Conservation (phyloP, 2,329 filamentous ascomycete genomes). For the Xylaria sp. region DNA sequence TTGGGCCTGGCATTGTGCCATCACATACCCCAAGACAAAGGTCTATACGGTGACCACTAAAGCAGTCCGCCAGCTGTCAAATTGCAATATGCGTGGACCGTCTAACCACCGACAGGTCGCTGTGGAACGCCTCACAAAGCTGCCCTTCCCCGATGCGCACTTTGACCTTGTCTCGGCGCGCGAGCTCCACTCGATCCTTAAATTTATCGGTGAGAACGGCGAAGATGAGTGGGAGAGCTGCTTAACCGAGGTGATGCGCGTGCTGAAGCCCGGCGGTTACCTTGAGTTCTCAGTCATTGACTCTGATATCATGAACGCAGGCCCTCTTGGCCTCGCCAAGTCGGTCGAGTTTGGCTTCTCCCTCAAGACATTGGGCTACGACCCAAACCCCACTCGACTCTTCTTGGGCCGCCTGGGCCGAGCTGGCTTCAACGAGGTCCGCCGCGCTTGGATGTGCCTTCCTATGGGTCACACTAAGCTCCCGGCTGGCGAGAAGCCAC, state of each 20-base stretch:
- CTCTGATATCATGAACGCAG: constrained; percentile 87
- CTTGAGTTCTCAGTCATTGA: constrained; percentile 92
- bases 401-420: constrained; percentile 80
- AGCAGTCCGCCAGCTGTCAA: constrained; percentile 74
- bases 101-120: constrained; percentile 86
- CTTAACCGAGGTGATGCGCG: constrained; percentile 85
- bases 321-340: constrained; percentile 81
- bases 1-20: constrained; percentile 95
- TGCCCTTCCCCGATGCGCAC: constrained; percentile 86
- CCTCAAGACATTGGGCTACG: constrained; percentile 89
- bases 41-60: constrained; percentile 89
- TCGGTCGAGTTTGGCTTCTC: constrained; percentile 93
- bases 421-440: constrained; percentile 81
- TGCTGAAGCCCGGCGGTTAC: constrained; percentile 92
- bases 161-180: constrained; percentile 94
- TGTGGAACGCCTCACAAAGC: constrained; percentile 78
- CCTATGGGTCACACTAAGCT: constrained; percentile 74
- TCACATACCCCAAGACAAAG: constrained; percentile 85
- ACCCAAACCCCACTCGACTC: constrained; percentile 82
- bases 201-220: constrained; percentile 73
- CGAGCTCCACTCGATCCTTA: constrained; percentile 85
- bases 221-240: constrained; percentile 90
- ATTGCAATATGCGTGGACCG: constrained; percentile 82
- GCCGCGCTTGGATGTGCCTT: constrained; percentile 88
- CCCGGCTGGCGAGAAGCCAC: constrained; percentile 53